phyloP scores from a whole-genome alignment of 2,329 filamentous ascomycete species.

The Ophiosphaerella korrae region DNA sequence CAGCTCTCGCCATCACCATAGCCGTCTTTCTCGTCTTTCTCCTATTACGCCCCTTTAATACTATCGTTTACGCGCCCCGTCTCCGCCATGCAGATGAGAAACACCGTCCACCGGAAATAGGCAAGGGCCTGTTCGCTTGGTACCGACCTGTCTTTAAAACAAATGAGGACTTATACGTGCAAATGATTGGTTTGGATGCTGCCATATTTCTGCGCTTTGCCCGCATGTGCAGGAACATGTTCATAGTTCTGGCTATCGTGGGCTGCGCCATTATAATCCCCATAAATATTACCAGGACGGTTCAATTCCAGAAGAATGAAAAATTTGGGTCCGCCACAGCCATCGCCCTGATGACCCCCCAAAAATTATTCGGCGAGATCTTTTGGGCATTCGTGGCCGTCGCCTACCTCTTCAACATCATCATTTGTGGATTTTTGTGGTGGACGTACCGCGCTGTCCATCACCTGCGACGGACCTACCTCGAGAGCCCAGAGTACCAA shows the following conservation, averaged over 20 bases:
- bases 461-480: conserved; percentile 75
- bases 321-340: conserved; percentile 8
- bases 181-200: conserved; percentile 89
- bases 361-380: conserved; percentile 53
- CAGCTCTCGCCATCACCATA: conserved; percentile 75
- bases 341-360: conserved; percentile 48
- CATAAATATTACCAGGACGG: conserved; percentile 63
- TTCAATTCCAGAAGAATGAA: conserved; percentile 17
- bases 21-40: conserved; percentile 83
- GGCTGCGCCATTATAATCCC: conserved; percentile 82
- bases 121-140: conserved; percentile 89
- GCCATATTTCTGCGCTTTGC: conserved; percentile 87
- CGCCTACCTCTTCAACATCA: conserved; percentile 71
- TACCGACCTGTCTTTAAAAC: conserved; percentile 76
- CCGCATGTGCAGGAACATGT: conserved; percentile 91
- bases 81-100: conserved; percentile 89
- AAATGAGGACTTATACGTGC: conserved; percentile 75
- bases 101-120: conserved; percentile 84
- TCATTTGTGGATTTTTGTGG: conserved; percentile 83
- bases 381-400: conserved; percentile 65
- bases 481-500: conserved; percentile 86
- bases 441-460: conserved; percentile 81
- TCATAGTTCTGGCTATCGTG: conserved; percentile 71
- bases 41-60: conserved; percentile 86
- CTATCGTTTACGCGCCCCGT: conserved; percentile 91